Conservation (phyloP, 176 grass and related monocot species). For the Raddia distichophylla region DNA sequence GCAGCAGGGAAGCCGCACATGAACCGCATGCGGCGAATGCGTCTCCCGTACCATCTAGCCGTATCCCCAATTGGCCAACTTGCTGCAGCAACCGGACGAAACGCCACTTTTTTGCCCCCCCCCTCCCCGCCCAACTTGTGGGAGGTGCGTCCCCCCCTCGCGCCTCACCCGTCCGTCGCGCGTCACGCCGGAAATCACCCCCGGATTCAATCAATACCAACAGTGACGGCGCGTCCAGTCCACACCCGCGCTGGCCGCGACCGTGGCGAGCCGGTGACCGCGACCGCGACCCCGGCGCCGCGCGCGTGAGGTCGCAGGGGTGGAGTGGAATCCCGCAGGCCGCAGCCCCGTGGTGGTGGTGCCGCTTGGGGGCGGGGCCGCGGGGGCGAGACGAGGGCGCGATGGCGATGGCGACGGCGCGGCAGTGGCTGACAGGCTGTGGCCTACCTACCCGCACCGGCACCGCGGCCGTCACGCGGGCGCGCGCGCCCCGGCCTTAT, state of each 20-base stretch:
- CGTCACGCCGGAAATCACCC: background rate
- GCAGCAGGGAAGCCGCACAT: background rate
- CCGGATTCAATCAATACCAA: too few relatives aligned
- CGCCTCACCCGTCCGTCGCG: background rate
- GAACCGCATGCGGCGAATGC: constrained; percentile 25
- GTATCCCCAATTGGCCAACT: background rate
- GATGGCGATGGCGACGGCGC: background rate
- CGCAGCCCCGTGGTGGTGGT: background rate
- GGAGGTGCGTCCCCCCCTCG: background rate
- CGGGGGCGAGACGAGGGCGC: background rate
- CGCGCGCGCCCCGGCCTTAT: background rate
- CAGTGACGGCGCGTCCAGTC: background rate
- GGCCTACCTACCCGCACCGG: too few relatives aligned
- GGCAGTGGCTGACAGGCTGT: background rate
- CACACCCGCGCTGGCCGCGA: background rate
- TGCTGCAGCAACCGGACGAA: constrained; percentile 5
- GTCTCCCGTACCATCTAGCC: background rate
- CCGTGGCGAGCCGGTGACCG: background rate
- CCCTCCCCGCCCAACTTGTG: background rate
- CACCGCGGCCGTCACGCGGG: constrained; percentile 4
- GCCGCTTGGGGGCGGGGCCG: background rate
- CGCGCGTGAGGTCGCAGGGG: background rate
- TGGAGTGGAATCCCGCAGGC: background rate
- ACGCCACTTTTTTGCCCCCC: background rate
- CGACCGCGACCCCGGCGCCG: background rate